Evolutionary conservation across 768 basidiomycete species (phyloP), one percentile per base, ranked within the genome.

Genomic region (Obba rivulosa): DNA sequence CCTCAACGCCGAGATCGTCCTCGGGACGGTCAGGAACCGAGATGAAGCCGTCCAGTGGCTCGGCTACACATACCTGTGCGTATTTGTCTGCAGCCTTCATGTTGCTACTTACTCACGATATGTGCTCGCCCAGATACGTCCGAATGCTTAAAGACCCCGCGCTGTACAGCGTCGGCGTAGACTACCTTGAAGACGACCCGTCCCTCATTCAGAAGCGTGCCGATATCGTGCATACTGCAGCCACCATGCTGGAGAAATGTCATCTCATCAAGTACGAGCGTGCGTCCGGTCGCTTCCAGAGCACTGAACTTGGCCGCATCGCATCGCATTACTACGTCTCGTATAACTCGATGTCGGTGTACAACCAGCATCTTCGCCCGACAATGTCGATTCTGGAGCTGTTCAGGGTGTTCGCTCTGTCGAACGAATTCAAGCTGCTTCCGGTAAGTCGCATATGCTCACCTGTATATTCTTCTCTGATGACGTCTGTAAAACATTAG

Each of bases 21-120:
- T 96, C 16, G 96, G 96, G 4, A 94, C 89, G 0, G 84, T 98
- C 46, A 75, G 96, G 56, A 98, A 96, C 67, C 76, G 94, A 18
- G 93, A 98, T 59, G 95, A 98, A 61, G 96, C 92, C 5, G 94
- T 97, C 1, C 91, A 96, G 61, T 98, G 94, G 95, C 69, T 96
- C 10, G 93, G 93, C 0, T 96, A 94, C 60, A 94, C 92, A 0
- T 97, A 94, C 65, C 63, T 93, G 87, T 92, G 61, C 58, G 87
- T 75, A n/a, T 22, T 43, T 43, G 28, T 7, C 28, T 13, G 7
- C 28, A 7, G 28, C 7, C 5, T 13, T 31, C 7, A 31, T 31
- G 5, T 31, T 13, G 28, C 7, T 31, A 31, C 7, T n/a, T 22
- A 10, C 8, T 16, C 24, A 13, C 28, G 28, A n/a, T 31, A 13